phyloP scores from a whole-genome alignment of 768 basidiomycete species.

The Boletales sp. region DNA sequence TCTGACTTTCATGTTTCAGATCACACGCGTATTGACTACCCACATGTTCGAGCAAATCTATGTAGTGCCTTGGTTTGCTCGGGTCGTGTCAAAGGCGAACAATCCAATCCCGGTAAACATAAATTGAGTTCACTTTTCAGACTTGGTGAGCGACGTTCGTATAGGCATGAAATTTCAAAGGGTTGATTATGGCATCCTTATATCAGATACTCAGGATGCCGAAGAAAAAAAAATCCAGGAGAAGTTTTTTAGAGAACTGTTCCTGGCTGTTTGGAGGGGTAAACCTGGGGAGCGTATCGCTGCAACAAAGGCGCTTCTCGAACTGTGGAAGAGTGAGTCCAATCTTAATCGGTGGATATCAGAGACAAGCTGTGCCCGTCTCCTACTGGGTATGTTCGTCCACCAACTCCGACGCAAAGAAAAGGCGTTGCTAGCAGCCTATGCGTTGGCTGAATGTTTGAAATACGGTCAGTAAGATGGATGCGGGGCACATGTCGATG shows the following conservation, averaged over 20 bases:
- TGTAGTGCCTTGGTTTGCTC: no score
- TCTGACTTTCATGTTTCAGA: no score
- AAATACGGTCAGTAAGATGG: not conserved
- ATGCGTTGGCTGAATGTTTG: constrained; percentile 8
- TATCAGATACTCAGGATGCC: constrained; percentile 4
- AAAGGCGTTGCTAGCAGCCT: constrained; percentile 17
- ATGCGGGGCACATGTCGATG: no score
- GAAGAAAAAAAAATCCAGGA: not conserved
- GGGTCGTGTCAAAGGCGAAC: no score
- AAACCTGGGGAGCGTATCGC: constrained; percentile 15
- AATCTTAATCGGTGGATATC: no score
- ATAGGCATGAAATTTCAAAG: no score
- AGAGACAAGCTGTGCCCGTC: not conserved
- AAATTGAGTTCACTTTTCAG: not conserved
- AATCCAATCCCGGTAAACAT: no score
- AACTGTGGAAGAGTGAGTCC: constrained; percentile 16
- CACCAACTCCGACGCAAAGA: constrained; percentile 11
- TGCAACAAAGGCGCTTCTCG: constrained; percentile 20
- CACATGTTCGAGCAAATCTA: no score
- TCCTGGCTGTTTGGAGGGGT: not conserved
- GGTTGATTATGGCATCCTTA: not conserved
- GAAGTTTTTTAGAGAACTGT: constrained; percentile 11
- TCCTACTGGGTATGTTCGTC: constrained; percentile 12
- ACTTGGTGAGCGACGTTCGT: not conserved
- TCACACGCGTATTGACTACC: no score